Percentiles rank a stretch among this genome's conserved stretches.
Evolutionary conservation across 202 grass and related monocot species (phyloP).

Genomic region (Panicum virgatum): DNA sequence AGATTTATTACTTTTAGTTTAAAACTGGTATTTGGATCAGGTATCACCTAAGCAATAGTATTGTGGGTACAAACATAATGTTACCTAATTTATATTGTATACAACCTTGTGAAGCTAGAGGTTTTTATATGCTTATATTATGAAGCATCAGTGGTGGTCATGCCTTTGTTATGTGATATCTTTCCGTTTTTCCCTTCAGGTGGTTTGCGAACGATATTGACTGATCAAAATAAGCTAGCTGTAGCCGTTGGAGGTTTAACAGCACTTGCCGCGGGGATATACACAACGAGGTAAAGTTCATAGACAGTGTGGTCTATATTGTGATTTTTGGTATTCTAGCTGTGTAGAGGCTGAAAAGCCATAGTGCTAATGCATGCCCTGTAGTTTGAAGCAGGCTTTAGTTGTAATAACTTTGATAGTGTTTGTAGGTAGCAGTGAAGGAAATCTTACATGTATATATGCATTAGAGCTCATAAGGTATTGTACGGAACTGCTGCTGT

Average conservation of each 20-base stretch:
- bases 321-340: not conserved
- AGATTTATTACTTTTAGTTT: slow-evolving; percentile 20
- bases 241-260: slow-evolving; percentile 83
- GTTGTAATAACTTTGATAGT: not conserved
- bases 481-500: slow-evolving; percentile 26
- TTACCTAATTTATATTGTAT: slow-evolving; percentile 8
- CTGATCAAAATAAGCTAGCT: slow-evolving; percentile 92
- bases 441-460: not conserved
- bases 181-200: slow-evolving; percentile 43
- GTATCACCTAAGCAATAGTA: not conserved
- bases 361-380: no score
- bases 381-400: not conserved
- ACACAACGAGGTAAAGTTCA: slow-evolving; percentile 74
- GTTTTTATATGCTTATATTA: slow-evolving; percentile 36
- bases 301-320: not conserved
- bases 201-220: slow-evolving; percentile 86
- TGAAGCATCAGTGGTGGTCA: slow-evolving; percentile 3
- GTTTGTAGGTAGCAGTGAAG: slow-evolving; percentile 15
- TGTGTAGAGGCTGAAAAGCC: no score
- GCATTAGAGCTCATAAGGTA: slow-evolving; percentile 8
- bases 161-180: slow-evolving; percentile 1
- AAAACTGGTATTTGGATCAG: not conserved
- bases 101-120: not conserved
- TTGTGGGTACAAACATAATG: not conserved
- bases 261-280: slow-evolving; percentile 85